Evolutionary conservation across 2,329 filamentous ascomycete genomes (phyloP).

Genomic region (Colletotrichum liaoningense): DNA sequence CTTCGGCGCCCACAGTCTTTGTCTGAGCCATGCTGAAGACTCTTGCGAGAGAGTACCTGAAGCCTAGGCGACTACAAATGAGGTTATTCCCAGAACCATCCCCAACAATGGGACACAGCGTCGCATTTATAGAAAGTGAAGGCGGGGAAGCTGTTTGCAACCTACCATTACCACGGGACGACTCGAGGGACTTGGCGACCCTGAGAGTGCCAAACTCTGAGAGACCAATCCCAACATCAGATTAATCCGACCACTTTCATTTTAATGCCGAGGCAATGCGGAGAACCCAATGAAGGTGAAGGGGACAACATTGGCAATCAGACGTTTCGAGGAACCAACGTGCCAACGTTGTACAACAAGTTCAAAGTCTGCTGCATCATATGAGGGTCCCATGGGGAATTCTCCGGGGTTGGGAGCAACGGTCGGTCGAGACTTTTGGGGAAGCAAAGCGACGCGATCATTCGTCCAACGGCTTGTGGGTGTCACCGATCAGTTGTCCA

Average conservation of each 20-base stretch:
- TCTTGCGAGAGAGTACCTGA: not conserved
- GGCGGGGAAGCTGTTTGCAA: conserved; percentile 1
- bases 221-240: conserved; percentile 17
- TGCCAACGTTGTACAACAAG: not conserved
- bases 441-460: conserved; percentile 18
- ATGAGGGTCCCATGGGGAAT: conserved; percentile 32
- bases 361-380: not conserved
- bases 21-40: conserved; percentile 25
- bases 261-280: conserved; percentile 26
- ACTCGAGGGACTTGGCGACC: not conserved
- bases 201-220: not conserved
- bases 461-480: conserved; percentile 26
- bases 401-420: conserved; percentile 10
- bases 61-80: not conserved
- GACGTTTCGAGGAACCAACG: conserved; percentile 20
- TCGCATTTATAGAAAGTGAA: conserved; percentile 24
- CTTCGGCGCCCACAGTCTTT: conserved; percentile 24
- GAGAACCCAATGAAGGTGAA: conserved; percentile 4
- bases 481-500: not conserved
- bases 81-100: conserved; percentile 26
- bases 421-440: conserved; percentile 34
- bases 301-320: conserved; percentile 1
- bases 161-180: not conserved
- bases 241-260: not conserved
- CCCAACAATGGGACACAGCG: not conserved